Evolutionary conservation across 495 filamentous ascomycete genomes (phyloP).

Genomic region (Aspergillus olivimuriae): DNA sequence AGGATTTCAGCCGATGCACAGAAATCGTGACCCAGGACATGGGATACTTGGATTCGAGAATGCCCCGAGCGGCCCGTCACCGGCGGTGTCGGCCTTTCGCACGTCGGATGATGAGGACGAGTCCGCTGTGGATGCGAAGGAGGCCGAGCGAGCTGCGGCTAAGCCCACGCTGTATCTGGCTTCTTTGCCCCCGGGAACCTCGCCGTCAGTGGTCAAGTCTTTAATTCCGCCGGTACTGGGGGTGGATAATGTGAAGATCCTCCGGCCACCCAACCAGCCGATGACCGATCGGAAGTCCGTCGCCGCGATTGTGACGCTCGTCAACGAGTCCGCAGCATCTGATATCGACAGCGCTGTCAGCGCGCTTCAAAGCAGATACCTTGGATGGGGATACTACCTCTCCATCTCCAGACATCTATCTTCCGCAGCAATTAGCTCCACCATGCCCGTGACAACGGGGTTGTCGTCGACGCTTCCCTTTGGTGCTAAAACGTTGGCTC

Average conservation of each 20-base stretch:
- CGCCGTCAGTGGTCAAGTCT: slow-evolving; percentile 65
- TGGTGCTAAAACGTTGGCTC: slow-evolving; percentile 67
- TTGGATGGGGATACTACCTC: slow-evolving; percentile 83
- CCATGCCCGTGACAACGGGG: slow-evolving; percentile 42
- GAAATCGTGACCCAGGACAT: slow-evolving; percentile 33
- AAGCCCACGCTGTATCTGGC: slow-evolving; percentile 82
- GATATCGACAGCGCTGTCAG: slow-evolving; percentile 81
- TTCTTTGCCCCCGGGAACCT: slow-evolving; percentile 57
- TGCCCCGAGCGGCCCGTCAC: slow-evolving; percentile 27
- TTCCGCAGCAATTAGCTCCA: slow-evolving; percentile 62
- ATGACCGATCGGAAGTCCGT: slow-evolving; percentile 67
- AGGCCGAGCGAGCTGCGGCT: slow-evolving; percentile 66
- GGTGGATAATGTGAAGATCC: slow-evolving; percentile 71
- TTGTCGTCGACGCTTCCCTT: slow-evolving; percentile 64
- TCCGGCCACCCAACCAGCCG: slow-evolving; percentile 52
- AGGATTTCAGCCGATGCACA: slow-evolving; percentile 31
- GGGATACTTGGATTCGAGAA: slow-evolving; percentile 55
- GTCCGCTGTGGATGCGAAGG: slow-evolving; percentile 34
- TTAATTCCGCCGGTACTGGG: slow-evolving; percentile 61
- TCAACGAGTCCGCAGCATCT: slow-evolving; percentile 74
- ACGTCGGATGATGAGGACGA: slow-evolving; percentile 48
- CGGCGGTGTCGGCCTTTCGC: slow-evolving; percentile 42
- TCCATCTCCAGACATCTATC: slow-evolving; percentile 77
- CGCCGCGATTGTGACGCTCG: slow-evolving; percentile 77
- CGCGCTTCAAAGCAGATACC: slow-evolving; percentile 73